Evolutionary conservation across 805 yeast genomes (phyloP), one percentile per base, ranked within the genome.

Genomic region (Starmerella khaoyaiensis): DNA sequence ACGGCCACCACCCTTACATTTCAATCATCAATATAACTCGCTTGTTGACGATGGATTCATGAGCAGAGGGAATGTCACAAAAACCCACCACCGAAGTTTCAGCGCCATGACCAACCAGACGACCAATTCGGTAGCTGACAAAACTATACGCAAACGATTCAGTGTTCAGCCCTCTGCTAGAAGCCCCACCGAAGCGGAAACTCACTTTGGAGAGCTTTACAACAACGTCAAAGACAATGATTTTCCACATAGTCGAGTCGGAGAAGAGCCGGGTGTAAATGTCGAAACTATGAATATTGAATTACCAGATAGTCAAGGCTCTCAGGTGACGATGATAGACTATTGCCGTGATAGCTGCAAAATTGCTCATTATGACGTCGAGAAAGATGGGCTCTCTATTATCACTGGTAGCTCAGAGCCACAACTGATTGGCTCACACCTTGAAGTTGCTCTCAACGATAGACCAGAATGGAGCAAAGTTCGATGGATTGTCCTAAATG

Each of bases 181-280:
- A n/a, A n/a, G n/a, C n/a, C n/a, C n/a, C n/a, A n/a, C n/a, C n/a
- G n/a, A n/a, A n/a, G n/a, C n/a, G n/a, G n/a, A n/a, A n/a, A n/a
- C n/a, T n/a, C n/a, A n/a, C n/a, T n/a, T n/a, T n/a, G n/a, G n/a
- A n/a, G n/a, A n/a, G n/a, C n/a, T n/a, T n/a, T n/a, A n/a, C n/a
- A n/a, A n/a, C 16, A 15, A 35, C 22, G 21, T 17, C 16, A 19
- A 22, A 12, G 28, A 31, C 8, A 17, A 22, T 18, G n/a, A 15
- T 9, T 6, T 11, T 14, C 8, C 7, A 4, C 5, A 4, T 12
- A 35, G 32, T 1, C 32, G 21, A 32, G 63, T 71, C 4, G 71
- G 67, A 18, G 68, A 72, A 69, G 79, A 72, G 47, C 78, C 79
- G 0, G 79, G 79, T 15, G 62, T 72, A 20, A 69, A 72, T 47